Percentiles rank a stretch among this genome's conserved stretches.
These are phyloP conservation scores for Elaeis oleifera DNA, from an alignment of 202 grass and related monocot genomes.

Conservation along the genomic window DNA sequence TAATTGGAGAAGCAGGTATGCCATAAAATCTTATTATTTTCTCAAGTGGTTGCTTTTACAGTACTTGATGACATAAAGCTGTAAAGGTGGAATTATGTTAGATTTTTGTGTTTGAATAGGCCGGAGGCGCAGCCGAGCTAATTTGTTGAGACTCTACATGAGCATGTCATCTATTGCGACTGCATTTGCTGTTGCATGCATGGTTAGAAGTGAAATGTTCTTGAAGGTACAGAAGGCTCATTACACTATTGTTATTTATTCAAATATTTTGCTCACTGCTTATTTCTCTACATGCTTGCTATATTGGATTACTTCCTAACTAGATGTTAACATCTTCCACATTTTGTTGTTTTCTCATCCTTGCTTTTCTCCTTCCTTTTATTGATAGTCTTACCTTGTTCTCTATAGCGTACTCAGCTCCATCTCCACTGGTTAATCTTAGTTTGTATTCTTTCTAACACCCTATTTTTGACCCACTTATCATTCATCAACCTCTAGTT, in stretches of 20 bases:
- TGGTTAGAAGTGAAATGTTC: slow-evolving; percentile 54
- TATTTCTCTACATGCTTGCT: not conserved
- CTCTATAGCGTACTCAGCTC: no score
- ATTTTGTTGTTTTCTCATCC: no score
- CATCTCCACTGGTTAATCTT: no score
- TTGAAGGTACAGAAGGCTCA: slow-evolving; percentile 42
- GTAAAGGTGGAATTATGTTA: not conserved
- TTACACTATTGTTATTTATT: slow-evolving; percentile 5
- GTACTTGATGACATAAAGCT: slow-evolving; percentile 3
- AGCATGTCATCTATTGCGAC: slow-evolving; percentile 74
- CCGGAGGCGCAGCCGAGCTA: slow-evolving; percentile 39
- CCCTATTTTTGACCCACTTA: no score
- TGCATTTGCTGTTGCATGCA: slow-evolving; percentile 49
- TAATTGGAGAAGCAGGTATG: slow-evolving; percentile 79
- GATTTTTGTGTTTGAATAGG: slow-evolving; percentile 31
- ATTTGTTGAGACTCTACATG: slow-evolving; percentile 51
- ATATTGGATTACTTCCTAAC: not conserved
- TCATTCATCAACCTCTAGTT: no score
- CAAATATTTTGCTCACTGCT: not conserved
- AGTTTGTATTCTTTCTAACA: no score
- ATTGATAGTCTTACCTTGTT: no score
- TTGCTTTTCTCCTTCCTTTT: no score
- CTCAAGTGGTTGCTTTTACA: not conserved
- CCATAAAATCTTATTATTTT: slow-evolving; percentile 1
- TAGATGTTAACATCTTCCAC: no score